A percentile compares a stretch with the other conserved stretches of the same genome.
These are phyloP conservation scores for Quercus parvula DNA, from an alignment of 306 rosid genomes.

Conservation along the genomic window DNA sequence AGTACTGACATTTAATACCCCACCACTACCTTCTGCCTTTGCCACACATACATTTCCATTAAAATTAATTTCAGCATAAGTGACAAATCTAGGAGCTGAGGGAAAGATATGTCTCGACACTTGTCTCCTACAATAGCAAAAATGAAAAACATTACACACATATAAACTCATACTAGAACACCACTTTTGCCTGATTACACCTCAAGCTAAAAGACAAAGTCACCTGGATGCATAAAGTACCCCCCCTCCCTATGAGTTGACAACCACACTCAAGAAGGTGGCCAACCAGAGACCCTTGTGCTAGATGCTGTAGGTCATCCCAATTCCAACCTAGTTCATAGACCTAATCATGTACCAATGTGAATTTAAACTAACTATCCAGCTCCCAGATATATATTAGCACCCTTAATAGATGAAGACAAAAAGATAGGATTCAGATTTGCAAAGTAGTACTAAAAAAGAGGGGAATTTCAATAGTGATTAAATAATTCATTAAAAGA, in stretches of 20 bases:
- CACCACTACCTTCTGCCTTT: conserved; percentile 85
- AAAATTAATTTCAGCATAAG: conserved; percentile 74
- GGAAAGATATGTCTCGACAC: conserved; percentile 58
- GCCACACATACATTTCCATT: conserved; percentile 75
- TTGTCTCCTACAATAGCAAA: conserved; percentile 61
- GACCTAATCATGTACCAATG: conserved; percentile 48
- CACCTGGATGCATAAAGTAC: conserved; percentile 96
- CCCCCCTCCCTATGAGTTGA: conserved; percentile 85
- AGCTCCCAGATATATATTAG: conserved; percentile 90
- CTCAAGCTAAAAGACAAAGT: not conserved
- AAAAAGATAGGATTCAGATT: conserved; percentile 32
- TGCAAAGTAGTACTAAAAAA: not conserved
- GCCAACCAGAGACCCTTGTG: conserved; percentile 94
- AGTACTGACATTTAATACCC: conserved; percentile 69
- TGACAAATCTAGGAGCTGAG: conserved; percentile 66
- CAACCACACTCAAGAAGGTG: conserved; percentile 99
- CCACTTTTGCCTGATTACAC: not conserved
- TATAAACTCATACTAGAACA: not conserved
- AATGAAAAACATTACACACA: conserved; percentile 2
- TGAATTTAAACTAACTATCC: conserved; percentile 24
- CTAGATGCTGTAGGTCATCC: conserved; percentile 62
- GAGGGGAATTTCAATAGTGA: not conserved
- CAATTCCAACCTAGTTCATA: conserved; percentile 97
- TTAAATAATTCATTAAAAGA: not conserved
- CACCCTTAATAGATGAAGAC: conserved; percentile 57